Base-by-base conservation (phyloP, 495 filamentous ascomycete genomes). In the Bombardia bombarda region DNA sequence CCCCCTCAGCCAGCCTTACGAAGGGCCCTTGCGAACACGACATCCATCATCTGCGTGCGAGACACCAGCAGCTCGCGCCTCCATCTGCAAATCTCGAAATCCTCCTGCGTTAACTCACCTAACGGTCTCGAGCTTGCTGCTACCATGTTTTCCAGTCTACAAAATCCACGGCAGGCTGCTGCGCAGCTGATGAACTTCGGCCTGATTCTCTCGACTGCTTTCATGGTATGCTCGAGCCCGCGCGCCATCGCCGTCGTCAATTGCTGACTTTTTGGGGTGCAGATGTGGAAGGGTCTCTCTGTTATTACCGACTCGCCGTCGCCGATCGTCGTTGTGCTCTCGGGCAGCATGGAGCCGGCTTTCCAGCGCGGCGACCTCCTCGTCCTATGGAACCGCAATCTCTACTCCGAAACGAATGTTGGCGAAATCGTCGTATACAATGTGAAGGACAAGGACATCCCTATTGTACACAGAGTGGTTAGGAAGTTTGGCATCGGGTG, bases 351-450 rank as follows among this genome's bases (percentile, higher is more conserved):
- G 92, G 92, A 98, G 54, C 92, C 92, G 0, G 92, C 93, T 3
- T 97, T 98, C 66, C 90, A 96, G 58, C 74, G 92, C 45, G 92
- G 92, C 26, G 92, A 98, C 63, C 69, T 98, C 3, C 72, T 98
- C 8, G 86, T 97, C 54, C 68, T 98, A 9, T 97, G 90, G 90
- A 97, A 97, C 61, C 75, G 92, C 26, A 85, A 87, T 50, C 59
- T 82, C 19, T 53, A 72, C 47, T 46, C 66, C 58, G 78, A 85
- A 50, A 84, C 81, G 1, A 70, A 84, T 56, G 73, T 94, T 18
- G 89, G 88, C 41, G 89, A 95, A 65, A 70, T 95, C 19, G 90
- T 97, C 38, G 90, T 98, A 20, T 98, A 98, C 65, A 95, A 96
- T 62, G 86, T 92, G 9, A 70, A 74, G 62, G 83, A 83, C 31